Evolutionary conservation across 306 rosid species (phyloP), one percentile per base, ranked within the genome.

Genomic region (Cucurbita pepo): DNA sequence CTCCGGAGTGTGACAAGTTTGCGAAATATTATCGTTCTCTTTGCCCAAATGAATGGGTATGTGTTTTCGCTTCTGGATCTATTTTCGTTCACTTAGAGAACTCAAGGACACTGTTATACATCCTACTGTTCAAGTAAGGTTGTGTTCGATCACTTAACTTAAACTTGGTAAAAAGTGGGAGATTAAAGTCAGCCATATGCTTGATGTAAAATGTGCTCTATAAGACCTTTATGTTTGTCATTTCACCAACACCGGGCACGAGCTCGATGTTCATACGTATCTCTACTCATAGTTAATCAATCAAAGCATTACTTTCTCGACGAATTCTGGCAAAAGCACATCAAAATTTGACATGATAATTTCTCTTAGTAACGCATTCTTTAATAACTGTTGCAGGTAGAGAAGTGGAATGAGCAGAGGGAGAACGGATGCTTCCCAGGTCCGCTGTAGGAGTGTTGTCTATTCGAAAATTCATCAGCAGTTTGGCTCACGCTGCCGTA

Each of bases 41-140:
- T 75, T 94, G 99, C 87, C 99, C 99, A 60, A 96, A 91, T 57
- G 99, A 94, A 91, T 94, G 96, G 99, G 99, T 94, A 89, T 75
- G 90, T 75, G 56, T 77, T 72, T 41, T 9, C 34, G 65, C 5
- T 36, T 11, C 14, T 18, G 0, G 12, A 38, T 62, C 25, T 4
- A 1, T 66, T 13, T 16, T 60, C n/a, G 0, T 25, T 60, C 45
- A 3, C 67, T 14, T 5, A 1, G 54, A 5, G 1, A 9, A 43
- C 3, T 43, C 12, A 1, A 43, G 11, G 10, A 43, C 47, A 30
- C 34, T 30, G 34, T 30, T 30, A 30, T 30, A 30, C 34, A 25
- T 1, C 25, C 25, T 25, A 25, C 25, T 25, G 25, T 25, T 25
- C 25, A 25, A 25, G 25, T 25, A 25, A 25, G 25, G 25, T 25